phyloP scores from a whole-genome alignment of 768 basidiomycete genomes.

The Russula vinacea region DNA sequence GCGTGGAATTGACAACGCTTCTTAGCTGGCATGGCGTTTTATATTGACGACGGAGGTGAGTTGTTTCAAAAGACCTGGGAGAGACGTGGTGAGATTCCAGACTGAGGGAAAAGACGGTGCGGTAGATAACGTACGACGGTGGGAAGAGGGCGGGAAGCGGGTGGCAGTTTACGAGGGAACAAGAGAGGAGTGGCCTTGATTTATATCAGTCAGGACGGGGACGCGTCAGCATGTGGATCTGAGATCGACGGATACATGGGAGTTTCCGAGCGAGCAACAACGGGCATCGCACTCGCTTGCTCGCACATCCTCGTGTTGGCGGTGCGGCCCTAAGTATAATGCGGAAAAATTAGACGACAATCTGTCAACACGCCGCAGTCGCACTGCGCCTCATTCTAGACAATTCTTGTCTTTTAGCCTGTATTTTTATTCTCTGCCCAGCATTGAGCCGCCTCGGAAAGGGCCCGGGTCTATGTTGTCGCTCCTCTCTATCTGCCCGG shows the following conservation, averaged over 20 bases:
- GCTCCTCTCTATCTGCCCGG: background rate
- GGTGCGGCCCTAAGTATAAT: conserved; percentile 3
- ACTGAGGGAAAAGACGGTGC: background rate
- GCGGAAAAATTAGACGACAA: too few species aligned
- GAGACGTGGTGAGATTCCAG: background rate
- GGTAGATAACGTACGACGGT: background rate
- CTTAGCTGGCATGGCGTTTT: conserved; percentile 67
- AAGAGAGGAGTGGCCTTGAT: conserved; percentile 8
- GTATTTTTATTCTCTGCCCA: background rate
- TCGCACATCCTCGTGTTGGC: conserved; percentile 14
- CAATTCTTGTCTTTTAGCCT: background rate
- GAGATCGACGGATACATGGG: conserved; percentile 24
- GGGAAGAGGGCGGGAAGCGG: conserved; percentile 1
- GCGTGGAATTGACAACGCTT: conserved; percentile 76
- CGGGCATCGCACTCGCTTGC: background rate
- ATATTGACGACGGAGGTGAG: background rate
- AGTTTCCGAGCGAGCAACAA: conserved; percentile 3
- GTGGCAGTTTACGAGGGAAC: background rate
- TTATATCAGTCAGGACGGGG: conserved; percentile 28
- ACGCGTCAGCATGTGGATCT: conserved; percentile 32
- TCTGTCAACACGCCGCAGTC: conserved; percentile 11
- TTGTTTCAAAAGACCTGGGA: background rate
- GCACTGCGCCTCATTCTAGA: background rate
- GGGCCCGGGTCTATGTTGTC: background rate
- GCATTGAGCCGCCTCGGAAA: background rate